A percentile compares a stretch with the other conserved stretches of the same genome.
These are phyloP conservation scores for Corchorus capsularis DNA, from an alignment of 345 rosid genomes.

Conservation along the genomic window DNA sequence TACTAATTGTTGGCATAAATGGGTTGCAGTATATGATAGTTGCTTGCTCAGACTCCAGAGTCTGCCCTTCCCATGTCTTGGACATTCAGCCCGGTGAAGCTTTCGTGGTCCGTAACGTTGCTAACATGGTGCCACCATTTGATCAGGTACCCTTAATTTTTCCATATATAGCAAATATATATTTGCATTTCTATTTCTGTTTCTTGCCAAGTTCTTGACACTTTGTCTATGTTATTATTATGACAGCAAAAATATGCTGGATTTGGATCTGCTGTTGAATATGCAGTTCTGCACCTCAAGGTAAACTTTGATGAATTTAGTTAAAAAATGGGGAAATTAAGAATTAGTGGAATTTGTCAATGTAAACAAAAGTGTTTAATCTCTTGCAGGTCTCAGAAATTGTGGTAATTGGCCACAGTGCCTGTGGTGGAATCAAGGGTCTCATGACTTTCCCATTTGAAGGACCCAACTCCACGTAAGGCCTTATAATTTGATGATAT, in stretches of 20 bases:
- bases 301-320: constrained; percentile 31
- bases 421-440: constrained; percentile 97
- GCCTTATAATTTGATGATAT: not conserved
- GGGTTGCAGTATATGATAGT: constrained; percentile 79
- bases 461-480: constrained; percentile 73
- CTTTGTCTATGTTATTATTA: not conserved
- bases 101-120: constrained; percentile 85
- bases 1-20: not conserved
- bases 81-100: constrained; percentile 95
- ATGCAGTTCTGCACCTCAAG: constrained; percentile 94
- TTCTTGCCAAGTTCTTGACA: not conserved
- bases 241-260: constrained; percentile 49
- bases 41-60: constrained; percentile 96
- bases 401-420: constrained; percentile 90
- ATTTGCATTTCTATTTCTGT: not conserved
- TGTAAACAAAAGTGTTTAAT: not conserved
- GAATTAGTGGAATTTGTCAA: not conserved
- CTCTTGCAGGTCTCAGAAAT: constrained; percentile 67
- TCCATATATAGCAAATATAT: not conserved
- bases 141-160: constrained; percentile 46
- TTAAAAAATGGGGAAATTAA: not conserved
- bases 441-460: constrained; percentile 84
- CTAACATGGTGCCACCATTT: constrained; percentile 84
- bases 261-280: constrained; percentile 84
- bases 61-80: constrained; percentile 89